Evolutionary conservation across 805 yeast species (phyloP), one percentile per base, ranked within the genome.

Genomic region (Lipomyces yamadae): DNA sequence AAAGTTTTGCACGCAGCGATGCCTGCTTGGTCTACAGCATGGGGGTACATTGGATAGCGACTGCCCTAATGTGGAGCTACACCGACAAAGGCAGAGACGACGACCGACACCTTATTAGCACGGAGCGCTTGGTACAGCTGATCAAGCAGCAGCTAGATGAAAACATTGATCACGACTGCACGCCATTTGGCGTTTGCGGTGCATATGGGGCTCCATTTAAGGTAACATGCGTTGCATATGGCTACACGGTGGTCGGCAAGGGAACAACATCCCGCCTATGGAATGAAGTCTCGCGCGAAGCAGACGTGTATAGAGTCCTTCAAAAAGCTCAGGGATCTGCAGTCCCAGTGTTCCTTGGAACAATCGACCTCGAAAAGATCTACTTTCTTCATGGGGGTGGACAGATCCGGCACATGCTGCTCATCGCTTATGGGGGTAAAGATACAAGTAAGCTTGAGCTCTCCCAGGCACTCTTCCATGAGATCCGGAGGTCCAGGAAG

Each of bases 1-100:
- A 53, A 53, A 24, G 10, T 53, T 53, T 53, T 53, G 56, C 56
- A 53, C 56, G 34, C 56, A 53, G 56, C 56, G 56, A 1, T 53
- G 56, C 56, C 32, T 53, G 56, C 56, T 53, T 24, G 34, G 56
- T 1, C 56, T 53, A 13, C 56, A 53, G 56, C 56, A 53, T 0
- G 34, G 34, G 1, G 56, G 34, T 32, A 32, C 24, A 1, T 32
- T 53, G 34, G 56, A 53, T 32, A 32, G 34, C 34, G 33, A 7
- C 3, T 53, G 56, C 34, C 56, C 56, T 32, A 53, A 53, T 32
- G 56, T 53, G 56, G 34, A 53, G 56, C 56, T 53, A 53, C 56
- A 53, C 2, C 56, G 56, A 15, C 32, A 53, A n/a, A 24, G 56
- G 56, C 2, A 0, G 56, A 53, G 34, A 24, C 24, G 15, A 1